Evolutionary conservation across 2,329 filamentous ascomycete species (phyloP).

Genomic region (Aspergillus flavus): DNA sequence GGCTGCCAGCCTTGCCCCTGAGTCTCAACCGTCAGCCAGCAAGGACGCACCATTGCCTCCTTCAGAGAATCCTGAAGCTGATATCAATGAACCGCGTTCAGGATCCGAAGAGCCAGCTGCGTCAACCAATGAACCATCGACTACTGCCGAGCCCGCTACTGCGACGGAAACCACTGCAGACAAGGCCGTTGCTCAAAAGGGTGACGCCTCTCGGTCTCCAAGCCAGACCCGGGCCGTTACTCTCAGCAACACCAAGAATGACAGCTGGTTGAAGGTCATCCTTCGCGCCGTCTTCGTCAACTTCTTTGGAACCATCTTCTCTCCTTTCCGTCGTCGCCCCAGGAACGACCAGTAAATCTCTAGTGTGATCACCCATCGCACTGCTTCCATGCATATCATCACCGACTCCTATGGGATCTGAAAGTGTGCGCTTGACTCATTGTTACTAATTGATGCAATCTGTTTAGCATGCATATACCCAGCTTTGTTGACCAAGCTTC

Average conservation of each 20-base stretch:
- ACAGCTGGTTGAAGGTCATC: slow-evolving; percentile 45
- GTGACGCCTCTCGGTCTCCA: slow-evolving; percentile 33
- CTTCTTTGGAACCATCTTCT: slow-evolving; percentile 44
- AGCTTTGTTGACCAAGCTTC: slow-evolving; percentile 16
- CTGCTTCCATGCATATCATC: slow-evolving; percentile 19
- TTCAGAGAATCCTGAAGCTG: background rate
- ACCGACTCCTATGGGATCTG: slow-evolving; percentile 36
- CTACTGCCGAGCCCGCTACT: slow-evolving; percentile 8
- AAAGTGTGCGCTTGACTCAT: slow-evolving; percentile 34
- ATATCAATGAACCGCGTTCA: slow-evolving; percentile 1
- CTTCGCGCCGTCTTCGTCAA: slow-evolving; percentile 44
- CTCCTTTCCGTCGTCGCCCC: slow-evolving; percentile 41
- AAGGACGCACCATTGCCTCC: background rate
- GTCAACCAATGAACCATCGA: slow-evolving; percentile 10
- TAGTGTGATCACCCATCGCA: slow-evolving; percentile 11
- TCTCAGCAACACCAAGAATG: slow-evolving; percentile 37
- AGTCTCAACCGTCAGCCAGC: slow-evolving; percentile 26
- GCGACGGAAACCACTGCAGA: slow-evolving; percentile 15
- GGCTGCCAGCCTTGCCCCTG: slow-evolving; percentile 29
- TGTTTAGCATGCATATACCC: slow-evolving; percentile 33
- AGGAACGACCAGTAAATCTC: slow-evolving; percentile 30
- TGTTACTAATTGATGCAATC: slow-evolving; percentile 33
- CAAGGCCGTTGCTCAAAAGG: slow-evolving; percentile 19
- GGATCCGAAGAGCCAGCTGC: slow-evolving; percentile 15
- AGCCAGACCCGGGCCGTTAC: slow-evolving; percentile 44